A percentile compares a stretch with the other conserved stretches of the same genome.
These are phyloP conservation scores for Cryoendolithus antarcticus DNA, from an alignment of 2,329 filamentous ascomycete genomes.

Conservation along the genomic window DNA sequence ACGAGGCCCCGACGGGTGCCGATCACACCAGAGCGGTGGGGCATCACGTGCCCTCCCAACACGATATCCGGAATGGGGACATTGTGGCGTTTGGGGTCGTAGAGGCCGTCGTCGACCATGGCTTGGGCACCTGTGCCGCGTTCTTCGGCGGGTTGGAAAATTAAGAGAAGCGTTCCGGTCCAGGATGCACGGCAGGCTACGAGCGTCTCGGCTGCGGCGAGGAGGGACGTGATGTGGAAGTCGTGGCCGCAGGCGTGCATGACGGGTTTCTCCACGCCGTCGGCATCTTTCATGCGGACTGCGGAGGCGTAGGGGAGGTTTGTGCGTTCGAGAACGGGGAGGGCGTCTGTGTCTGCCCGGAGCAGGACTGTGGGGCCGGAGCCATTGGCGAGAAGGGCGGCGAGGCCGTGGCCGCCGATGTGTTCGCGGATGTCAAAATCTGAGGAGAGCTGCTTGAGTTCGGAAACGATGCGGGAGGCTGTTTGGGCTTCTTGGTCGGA, in stretches of 20 bases:
- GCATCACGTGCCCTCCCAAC: constrained; percentile 47
- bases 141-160: constrained; percentile 60
- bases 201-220: constrained; percentile 44
- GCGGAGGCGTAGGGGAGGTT: constrained; percentile 44
- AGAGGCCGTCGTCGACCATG: constrained; percentile 50
- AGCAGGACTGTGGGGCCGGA: constrained; percentile 43
- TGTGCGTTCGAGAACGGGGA: constrained; percentile 46
- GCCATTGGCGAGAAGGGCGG: constrained; percentile 45
- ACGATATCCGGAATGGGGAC: constrained; percentile 45
- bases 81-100: constrained; percentile 27
- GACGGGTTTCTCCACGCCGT: constrained; percentile 40
- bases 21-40: constrained; percentile 27
- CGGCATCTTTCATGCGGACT: constrained; percentile 29
- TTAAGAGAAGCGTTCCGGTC: constrained; percentile 49
- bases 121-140: constrained; percentile 48
- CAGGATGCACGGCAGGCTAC: constrained; percentile 35
- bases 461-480: constrained; percentile 32
- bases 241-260: constrained; percentile 63
- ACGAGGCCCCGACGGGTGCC: constrained; percentile 31
- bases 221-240: constrained; percentile 48
- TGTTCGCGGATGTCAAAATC: constrained; percentile 34
- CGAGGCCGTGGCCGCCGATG: constrained; percentile 49
- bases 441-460: constrained; percentile 25
- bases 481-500: constrained; percentile 45
- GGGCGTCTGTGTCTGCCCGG: constrained; percentile 50